phyloP scores from a whole-genome alignment of 495 filamentous ascomycete species.

The Ramalina intermedia region DNA sequence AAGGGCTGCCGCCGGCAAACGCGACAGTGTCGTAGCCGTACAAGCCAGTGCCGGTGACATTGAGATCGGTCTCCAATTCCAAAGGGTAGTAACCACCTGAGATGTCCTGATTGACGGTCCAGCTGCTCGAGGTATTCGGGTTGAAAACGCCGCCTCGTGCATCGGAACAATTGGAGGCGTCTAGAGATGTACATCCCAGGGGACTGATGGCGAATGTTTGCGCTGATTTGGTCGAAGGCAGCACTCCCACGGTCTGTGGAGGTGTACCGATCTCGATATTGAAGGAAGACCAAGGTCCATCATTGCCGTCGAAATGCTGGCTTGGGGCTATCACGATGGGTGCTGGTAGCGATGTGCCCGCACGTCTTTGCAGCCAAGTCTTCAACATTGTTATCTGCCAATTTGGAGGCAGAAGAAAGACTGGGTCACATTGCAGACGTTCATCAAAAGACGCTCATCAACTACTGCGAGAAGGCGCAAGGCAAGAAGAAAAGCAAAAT shows the following conservation, averaged over 20 bases:
- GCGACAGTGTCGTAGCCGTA: constrained; percentile 38
- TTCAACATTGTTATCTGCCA: not conserved
- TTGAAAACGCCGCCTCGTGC: constrained; percentile 34
- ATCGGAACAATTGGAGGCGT: constrained; percentile 25
- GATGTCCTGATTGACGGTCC: constrained; percentile 14
- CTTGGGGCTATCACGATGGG: constrained; percentile 13
- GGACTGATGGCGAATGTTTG: constrained; percentile 20
- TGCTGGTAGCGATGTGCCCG: constrained; percentile 1
- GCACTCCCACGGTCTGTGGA: constrained; percentile 20
- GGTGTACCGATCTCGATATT: constrained; percentile 23
- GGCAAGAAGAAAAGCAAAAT: too few species aligned
- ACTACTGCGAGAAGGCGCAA: too few species aligned
- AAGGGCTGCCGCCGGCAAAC: constrained; percentile 26
- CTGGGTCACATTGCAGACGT: too few species aligned
- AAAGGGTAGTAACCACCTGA: constrained; percentile 24
- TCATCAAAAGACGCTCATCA: too few species aligned
- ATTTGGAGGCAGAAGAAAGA: not conserved
- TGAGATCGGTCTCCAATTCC: constrained; percentile 27
- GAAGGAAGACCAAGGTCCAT: constrained; percentile 28
- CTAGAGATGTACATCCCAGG: constrained; percentile 22
- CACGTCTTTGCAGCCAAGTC: not conserved
- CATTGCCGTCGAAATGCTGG: constrained; percentile 18
- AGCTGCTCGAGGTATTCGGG: constrained; percentile 30
- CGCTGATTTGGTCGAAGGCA: constrained; percentile 18
- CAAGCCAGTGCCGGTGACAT: constrained; percentile 25